Percentiles rank a stretch among this genome's conserved stretches.
Evolutionary conservation across 352 stramenopile species (phyloP).

Genomic region (Globisporangium nodosum): DNA sequence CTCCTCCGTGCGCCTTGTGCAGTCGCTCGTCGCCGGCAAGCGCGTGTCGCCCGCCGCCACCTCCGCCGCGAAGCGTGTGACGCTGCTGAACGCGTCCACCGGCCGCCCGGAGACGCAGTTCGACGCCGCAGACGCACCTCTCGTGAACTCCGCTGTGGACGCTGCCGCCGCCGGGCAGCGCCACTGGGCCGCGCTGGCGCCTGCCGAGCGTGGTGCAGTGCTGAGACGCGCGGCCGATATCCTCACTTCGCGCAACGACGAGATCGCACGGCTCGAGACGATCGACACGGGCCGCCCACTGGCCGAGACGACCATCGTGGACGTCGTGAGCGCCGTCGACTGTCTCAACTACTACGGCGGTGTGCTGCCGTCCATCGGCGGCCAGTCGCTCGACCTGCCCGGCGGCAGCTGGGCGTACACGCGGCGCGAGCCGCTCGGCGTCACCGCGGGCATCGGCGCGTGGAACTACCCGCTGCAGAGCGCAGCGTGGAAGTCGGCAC

Average conservation of each 20-base stretch:
- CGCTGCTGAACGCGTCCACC: slow-evolving; percentile 57
- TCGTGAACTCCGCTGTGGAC: slow-evolving; percentile 51
- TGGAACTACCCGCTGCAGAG: slow-evolving; percentile 85
- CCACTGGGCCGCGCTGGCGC: slow-evolving; percentile 59
- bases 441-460: slow-evolving; percentile 69
- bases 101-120: slow-evolving; percentile 48
- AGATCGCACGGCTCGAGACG: slow-evolving; percentile 69
- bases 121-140: slow-evolving; percentile 26
- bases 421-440: slow-evolving; percentile 58
- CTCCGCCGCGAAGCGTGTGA: slow-evolving; percentile 22
- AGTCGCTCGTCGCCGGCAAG: slow-evolving; percentile 75
- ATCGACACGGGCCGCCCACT: slow-evolving; percentile 75
- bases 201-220: slow-evolving; percentile 54
- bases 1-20: slow-evolving; percentile 15
- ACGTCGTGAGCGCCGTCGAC: slow-evolving; percentile 66
- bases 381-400: slow-evolving; percentile 60
- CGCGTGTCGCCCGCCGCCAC: slow-evolving; percentile 23
- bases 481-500: slow-evolving; percentile 74
- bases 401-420: slow-evolving; percentile 76
- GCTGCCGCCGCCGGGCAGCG: slow-evolving; percentile 35
- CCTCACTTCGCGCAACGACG: slow-evolving; percentile 47
- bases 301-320: slow-evolving; percentile 62
- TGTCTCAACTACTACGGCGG: slow-evolving; percentile 80
- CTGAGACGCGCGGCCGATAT: slow-evolving; percentile 60
- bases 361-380: slow-evolving; percentile 54